Evolutionary conservation across 495 filamentous ascomycete genomes (phyloP).

Genomic region (Aspergillus egyptiacus): DNA sequence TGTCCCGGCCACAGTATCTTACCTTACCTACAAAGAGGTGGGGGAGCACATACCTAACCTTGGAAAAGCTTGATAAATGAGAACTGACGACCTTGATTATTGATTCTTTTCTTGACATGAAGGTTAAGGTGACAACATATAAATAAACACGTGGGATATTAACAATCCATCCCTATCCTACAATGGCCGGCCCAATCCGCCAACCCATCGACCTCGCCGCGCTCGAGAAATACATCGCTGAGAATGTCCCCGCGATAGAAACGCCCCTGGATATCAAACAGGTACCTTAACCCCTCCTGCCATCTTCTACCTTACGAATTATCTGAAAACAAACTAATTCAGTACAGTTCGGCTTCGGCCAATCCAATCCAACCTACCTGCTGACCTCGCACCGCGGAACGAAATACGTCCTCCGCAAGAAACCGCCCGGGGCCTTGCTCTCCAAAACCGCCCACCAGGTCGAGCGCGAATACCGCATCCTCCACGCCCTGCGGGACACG

Average conservation of each 20-base stretch:
- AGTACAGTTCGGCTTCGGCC: conserved; percentile 9
- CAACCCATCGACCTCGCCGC: not conserved
- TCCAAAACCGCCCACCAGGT: conserved; percentile 13
- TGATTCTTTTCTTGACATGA: too few species aligned
- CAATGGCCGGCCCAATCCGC: not conserved
- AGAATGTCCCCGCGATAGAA: not conserved
- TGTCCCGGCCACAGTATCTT: too few species aligned
- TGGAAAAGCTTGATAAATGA: too few species aligned
- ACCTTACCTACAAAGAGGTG: too few species aligned
- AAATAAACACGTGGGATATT: too few species aligned
- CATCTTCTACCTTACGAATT: not conserved
- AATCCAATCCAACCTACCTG: conserved; percentile 13
- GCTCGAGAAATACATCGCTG: not conserved
- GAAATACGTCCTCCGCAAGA: conserved; percentile 68
- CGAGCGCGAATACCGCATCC: conserved; percentile 11
- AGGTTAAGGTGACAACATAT: too few species aligned
- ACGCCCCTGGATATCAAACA: not conserved
- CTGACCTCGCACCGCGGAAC: not conserved
- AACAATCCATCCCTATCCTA: too few species aligned
- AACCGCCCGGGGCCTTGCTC: conserved; percentile 68
- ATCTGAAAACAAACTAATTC: not conserved
- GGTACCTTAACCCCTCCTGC: not conserved
- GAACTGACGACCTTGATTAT: too few species aligned
- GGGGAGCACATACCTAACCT: too few species aligned
- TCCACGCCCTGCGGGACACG: not conserved